Percentiles rank a stretch among this genome's conserved stretches.
Evolutionary conservation across 768 basidiomycete genomes (phyloP).

Genomic region (Psilocybe azurescens): DNA sequence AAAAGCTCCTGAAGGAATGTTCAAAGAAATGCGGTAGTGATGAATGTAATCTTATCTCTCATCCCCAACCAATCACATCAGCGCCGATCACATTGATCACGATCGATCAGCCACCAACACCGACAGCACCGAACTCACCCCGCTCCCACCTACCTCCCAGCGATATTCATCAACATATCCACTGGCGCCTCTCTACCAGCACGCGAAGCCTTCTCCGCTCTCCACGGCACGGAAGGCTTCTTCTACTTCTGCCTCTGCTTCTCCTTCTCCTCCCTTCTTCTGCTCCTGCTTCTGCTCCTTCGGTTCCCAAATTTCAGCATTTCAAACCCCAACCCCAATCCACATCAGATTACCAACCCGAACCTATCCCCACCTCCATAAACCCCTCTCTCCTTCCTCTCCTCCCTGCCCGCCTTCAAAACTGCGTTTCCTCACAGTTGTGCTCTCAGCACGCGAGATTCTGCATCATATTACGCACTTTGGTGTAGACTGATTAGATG

Average conservation of each 20-base stretch:
- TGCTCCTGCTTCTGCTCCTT: no score
- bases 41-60: no score
- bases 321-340: not conserved
- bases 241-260: no score
- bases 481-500: conserved; percentile 81
- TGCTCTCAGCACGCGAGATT: conserved; percentile 74
- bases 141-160: no score
- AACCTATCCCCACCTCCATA: no score
- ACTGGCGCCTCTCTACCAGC: conserved; percentile 63
- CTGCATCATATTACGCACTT: conserved; percentile 64
- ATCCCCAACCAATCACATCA: not conserved
- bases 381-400: conserved; percentile 63
- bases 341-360: no score
- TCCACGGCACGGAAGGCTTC: conserved; percentile 37
- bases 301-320: no score
- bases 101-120: not conserved
- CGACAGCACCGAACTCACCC: not conserved
- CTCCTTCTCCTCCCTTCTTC: not conserved
- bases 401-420: conserved; percentile 58
- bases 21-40: no score
- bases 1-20: no score
- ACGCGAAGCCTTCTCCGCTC: conserved; percentile 65
- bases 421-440: conserved; percentile 63
- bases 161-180: conserved; percentile 70
- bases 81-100: no score